Evolutionary conservation across 2,329 filamentous ascomycete genomes (phyloP).

Genomic region (Stenocarpella maydis): DNA sequence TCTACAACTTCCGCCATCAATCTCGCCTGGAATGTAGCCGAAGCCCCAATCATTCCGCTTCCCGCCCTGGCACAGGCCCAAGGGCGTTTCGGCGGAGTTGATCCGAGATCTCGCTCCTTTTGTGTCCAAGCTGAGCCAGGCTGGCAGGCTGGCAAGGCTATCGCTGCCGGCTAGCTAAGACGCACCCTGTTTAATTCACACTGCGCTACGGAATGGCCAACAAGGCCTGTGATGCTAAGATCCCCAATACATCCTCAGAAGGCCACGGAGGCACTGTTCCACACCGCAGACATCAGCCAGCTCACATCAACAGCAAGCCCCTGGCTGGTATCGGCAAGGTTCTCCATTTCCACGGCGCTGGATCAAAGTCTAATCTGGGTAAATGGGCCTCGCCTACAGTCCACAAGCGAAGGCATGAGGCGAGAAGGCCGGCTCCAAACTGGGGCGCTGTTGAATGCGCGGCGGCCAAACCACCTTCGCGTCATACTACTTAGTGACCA

Average conservation of each 20-base stretch:
- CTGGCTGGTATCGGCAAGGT: slow-evolving; percentile 12
- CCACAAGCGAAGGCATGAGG: slow-evolving; percentile 2
- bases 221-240: slow-evolving; percentile 4
- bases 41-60: slow-evolving; percentile 26
- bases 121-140: slow-evolving; percentile 7
- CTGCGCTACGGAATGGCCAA: slow-evolving; percentile 8
- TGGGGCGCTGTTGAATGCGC: slow-evolving; percentile 9
- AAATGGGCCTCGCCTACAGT: background rate
- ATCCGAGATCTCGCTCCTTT: slow-evolving; percentile 16
- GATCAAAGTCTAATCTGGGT: slow-evolving; percentile 12
- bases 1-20: slow-evolving; percentile 22
- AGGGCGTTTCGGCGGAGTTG: slow-evolving; percentile 11
- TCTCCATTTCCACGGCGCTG: slow-evolving; percentile 2
- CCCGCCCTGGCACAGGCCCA: slow-evolving; percentile 12
- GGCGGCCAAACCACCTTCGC: slow-evolving; percentile 15
- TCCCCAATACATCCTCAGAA: background rate
- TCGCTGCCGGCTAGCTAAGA: slow-evolving; percentile 10
- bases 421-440: background rate
- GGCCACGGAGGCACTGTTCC: slow-evolving; percentile 9
- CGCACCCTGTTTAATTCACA: slow-evolving; percentile 15
- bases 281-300: slow-evolving; percentile 9
- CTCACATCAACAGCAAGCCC: background rate
- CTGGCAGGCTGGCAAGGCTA: slow-evolving; percentile 10
- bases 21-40: slow-evolving; percentile 25
- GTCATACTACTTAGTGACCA: slow-evolving; percentile 23